Base-by-base conservation (phyloP, 768 basidiomycete genomes). In the Lyophyllum shimeji region DNA sequence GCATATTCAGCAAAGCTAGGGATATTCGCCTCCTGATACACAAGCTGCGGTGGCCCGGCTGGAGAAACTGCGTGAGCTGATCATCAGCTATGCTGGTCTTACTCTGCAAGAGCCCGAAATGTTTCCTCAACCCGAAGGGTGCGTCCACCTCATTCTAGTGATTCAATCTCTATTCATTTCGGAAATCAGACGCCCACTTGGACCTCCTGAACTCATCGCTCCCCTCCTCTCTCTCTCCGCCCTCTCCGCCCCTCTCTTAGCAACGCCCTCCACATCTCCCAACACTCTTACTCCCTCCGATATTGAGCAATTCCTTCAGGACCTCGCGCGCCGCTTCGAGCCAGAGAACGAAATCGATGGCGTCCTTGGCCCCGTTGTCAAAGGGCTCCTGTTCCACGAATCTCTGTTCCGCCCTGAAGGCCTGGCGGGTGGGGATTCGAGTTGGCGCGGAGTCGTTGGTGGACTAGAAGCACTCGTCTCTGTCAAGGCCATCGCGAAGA, bases 71-170 rank as follows among this genome's bases (percentile, higher is more conserved):
- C 86, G 89, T n/a, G 82, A 89, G 54, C 78, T 97, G 15, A 71
- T 98, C 48, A 83, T 98, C 60, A 93, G 89, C 54, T 97, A 97
- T 72, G 83, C 87, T 11, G 95, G 95, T 5, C 79, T 98, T 46
- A 89, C 82, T 21, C 75, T 99, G 9, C 93, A 95, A 71, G 95
- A 95, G 57, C 91, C 95, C 1, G 86, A 86, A 37, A 95, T 98
- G 89, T 98, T 99, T 62, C 90, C 93, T 46, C 93, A 97, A 62
- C 95, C 95, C 9, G 53, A 71, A 51, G 81, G 84, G 94, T 91
- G 69, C 56, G 82, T 55, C 18, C 18, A 6, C 20, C 6, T 33
- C 39, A 29, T 24, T 44, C 49, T 27, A 23, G 40, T 8, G 25
- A 45, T 47, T n/a, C 9, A 7, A 49, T 43, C 11, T 29, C 46